A percentile compares a stretch with the other conserved stretches of the same genome.
These are phyloP conservation scores for Penicillium sp. DNA, from an alignment of 2,329 filamentous ascomycete genomes.

Conservation along the genomic window DNA sequence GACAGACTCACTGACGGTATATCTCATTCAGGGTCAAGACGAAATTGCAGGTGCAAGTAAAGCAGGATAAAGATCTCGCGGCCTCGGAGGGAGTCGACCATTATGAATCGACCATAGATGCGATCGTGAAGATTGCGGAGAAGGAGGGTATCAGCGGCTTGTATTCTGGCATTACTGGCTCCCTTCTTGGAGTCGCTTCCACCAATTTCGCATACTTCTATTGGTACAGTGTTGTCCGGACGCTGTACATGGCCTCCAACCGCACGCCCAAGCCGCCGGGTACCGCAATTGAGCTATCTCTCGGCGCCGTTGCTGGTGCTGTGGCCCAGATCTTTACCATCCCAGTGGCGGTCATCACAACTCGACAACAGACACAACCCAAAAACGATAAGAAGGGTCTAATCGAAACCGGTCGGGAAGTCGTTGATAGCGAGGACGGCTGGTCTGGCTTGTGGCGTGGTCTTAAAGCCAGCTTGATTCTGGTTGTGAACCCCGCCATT, in stretches of 20 bases:
- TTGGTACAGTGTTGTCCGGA: slow-evolving; percentile 88
- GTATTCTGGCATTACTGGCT: slow-evolving; percentile 81
- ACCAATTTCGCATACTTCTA: slow-evolving; percentile 99
- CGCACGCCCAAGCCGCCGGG: slow-evolving; percentile 60
- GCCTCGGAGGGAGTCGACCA: slow-evolving; percentile 54
- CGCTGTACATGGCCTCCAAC: slow-evolving; percentile 62
- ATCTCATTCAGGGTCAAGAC: slow-evolving; percentile 71
- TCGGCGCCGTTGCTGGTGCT: slow-evolving; percentile 84
- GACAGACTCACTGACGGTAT: neutral
- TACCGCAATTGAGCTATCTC: slow-evolving; percentile 72
- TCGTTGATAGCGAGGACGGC: slow-evolving; percentile 85
- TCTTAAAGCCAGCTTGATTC: slow-evolving; percentile 87
- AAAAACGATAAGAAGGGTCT: slow-evolving; percentile 81
- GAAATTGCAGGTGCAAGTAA: slow-evolving; percentile 88
- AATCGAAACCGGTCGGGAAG: slow-evolving; percentile 79
- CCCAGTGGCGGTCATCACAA: slow-evolving; percentile 90
- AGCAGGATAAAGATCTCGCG: slow-evolving; percentile 48
- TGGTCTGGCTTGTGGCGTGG: slow-evolving; percentile 87
- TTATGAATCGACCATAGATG: slow-evolving; percentile 83
- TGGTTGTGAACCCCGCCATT: slow-evolving; percentile 94
- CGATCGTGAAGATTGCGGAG: slow-evolving; percentile 73
- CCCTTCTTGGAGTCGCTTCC: slow-evolving; percentile 84
- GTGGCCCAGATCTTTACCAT: slow-evolving; percentile 95
- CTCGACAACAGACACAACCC: slow-evolving; percentile 86
- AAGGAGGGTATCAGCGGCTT: slow-evolving; percentile 76